Conservation (phyloP, 768 basidiomycete species). For the Steccherinum ochraceum region DNA sequence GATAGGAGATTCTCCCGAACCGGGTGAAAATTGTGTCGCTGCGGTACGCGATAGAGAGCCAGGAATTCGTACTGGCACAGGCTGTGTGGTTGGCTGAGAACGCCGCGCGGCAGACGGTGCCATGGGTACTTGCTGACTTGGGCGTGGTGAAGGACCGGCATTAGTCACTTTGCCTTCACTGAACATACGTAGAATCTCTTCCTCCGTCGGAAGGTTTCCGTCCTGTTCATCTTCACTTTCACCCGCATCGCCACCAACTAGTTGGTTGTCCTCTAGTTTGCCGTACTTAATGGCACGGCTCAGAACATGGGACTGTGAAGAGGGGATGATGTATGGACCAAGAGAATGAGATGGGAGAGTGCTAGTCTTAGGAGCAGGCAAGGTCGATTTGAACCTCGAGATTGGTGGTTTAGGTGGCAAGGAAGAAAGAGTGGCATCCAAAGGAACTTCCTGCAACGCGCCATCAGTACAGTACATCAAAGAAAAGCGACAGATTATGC, state of each 20-base stretch:
- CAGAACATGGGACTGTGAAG: constrained; percentile 18
- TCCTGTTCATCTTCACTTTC: constrained; percentile 24
- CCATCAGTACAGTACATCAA: no score
- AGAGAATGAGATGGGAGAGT: constrained; percentile 23
- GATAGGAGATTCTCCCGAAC: constrained; percentile 2
- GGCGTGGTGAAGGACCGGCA: constrained; percentile 16
- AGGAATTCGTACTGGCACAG: no score
- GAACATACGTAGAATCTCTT: constrained; percentile 16
- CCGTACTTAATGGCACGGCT: constrained; percentile 24
- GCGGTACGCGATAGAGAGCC: no score
- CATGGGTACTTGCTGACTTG: neutral
- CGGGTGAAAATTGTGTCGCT: no score
- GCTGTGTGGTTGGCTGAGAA: no score
- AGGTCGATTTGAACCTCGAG: constrained; percentile 51
- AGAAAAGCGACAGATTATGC: constrained; percentile 9
- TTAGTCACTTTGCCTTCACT: constrained; percentile 25
- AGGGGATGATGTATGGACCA: constrained; percentile 24
- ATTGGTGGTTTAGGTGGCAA: constrained; percentile 40
- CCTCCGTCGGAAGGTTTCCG: constrained; percentile 3
- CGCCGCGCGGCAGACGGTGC: no score
- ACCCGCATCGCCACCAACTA: constrained; percentile 24
- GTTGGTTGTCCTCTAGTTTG: constrained; percentile 20
- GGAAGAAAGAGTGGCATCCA: constrained; percentile 34
- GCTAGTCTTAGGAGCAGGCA: constrained; percentile 8
- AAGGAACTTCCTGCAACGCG: constrained; percentile 31